Percentiles rank a stretch among this genome's conserved stretches.
These are phyloP conservation scores for Chlorociboria aeruginascens DNA, from an alignment of 495 filamentous ascomycete genomes.

Conservation along the genomic window DNA sequence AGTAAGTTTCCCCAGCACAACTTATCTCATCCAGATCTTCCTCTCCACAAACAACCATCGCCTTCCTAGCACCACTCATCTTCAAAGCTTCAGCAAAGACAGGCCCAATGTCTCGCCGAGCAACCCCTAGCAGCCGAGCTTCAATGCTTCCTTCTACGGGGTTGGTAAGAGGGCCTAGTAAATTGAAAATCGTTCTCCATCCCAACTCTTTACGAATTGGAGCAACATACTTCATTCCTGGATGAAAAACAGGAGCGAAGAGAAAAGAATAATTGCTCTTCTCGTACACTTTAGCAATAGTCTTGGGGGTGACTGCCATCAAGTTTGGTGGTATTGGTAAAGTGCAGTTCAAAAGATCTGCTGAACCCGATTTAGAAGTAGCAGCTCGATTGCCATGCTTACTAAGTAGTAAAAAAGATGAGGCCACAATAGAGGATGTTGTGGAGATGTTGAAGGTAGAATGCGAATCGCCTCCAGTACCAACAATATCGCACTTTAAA, in stretches of 20 bases:
- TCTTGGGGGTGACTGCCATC: slow-evolving; percentile 53
- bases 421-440: slow-evolving; percentile 84
- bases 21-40: slow-evolving; percentile 94
- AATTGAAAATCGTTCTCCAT: slow-evolving; percentile 92
- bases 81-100: slow-evolving; percentile 78
- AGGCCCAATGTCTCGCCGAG: slow-evolving; percentile 69
- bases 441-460: slow-evolving; percentile 97
- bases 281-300: slow-evolving; percentile 57
- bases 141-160: slow-evolving; percentile 69
- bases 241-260: slow-evolving; percentile 93
- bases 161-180: slow-evolving; percentile 85
- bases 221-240: slow-evolving; percentile 79
- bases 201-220: slow-evolving; percentile 72
- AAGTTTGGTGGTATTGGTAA: slow-evolving; percentile 60
- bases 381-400: slow-evolving; percentile 97
- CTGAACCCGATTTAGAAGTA: slow-evolving; percentile 89
- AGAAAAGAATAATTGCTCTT: slow-evolving; percentile 86
- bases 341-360: slow-evolving; percentile 73
- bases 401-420: slow-evolving; percentile 64
- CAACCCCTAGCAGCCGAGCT: slow-evolving; percentile 83
- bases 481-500: slow-evolving; percentile 78
- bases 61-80: slow-evolving; percentile 67
- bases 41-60: slow-evolving; percentile 82
- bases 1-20: slow-evolving; percentile 74
- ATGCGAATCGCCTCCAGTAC: slow-evolving; percentile 92